Base-by-base conservation (phyloP, 2,329 filamentous ascomycete species). In the Raffaelea albimanens region DNA sequence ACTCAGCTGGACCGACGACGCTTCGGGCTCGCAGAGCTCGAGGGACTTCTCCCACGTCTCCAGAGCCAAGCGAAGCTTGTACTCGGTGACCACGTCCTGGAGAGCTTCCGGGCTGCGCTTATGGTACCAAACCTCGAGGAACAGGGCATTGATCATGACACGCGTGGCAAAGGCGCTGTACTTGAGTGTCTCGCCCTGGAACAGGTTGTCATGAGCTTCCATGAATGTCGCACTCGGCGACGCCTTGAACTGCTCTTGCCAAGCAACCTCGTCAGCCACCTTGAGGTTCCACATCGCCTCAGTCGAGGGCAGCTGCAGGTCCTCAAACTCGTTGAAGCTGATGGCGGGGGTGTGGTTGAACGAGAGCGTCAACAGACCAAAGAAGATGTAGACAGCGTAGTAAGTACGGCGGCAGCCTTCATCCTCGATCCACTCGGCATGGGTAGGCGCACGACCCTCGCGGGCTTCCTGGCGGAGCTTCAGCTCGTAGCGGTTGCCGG, bases 1-100 rank as follows among this genome's bases (percentile, higher is more conserved):
- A 63, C 87, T 95, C 55, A 97, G 77, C 45, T 90, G 88, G 45
- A 96, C 87, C 13, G 88, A 78, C 46, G 91, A 87, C 14, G 80
- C 83, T 67, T 98, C 93, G 2, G 89, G 85, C 69, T 97, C 91
- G 64, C 90, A 96, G 52, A 94, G 77, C 49, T 94, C 88, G 20
- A 97, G 78, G 38, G 91, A 96, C 68, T 87, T 94, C 72, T 97
- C 89, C 93, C 93, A 98, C n/a, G 91, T 96, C 70, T 97, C 91
- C 46, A 98, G 74, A 44, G 93, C 93, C 46, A 96, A 80, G 49
- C 93, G 82, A 52, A 98, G 83, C 73, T 96, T 97, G 77, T 95
- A 97, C 69, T 97, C 93, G 3, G 91, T 95, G 40, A 97, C 91
- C 36, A 97, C 90, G 61, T 97, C 91, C 67, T 97, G 93, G 38